Conservation (phyloP, 331 rosid species). For the Saraca asoca region DNA sequence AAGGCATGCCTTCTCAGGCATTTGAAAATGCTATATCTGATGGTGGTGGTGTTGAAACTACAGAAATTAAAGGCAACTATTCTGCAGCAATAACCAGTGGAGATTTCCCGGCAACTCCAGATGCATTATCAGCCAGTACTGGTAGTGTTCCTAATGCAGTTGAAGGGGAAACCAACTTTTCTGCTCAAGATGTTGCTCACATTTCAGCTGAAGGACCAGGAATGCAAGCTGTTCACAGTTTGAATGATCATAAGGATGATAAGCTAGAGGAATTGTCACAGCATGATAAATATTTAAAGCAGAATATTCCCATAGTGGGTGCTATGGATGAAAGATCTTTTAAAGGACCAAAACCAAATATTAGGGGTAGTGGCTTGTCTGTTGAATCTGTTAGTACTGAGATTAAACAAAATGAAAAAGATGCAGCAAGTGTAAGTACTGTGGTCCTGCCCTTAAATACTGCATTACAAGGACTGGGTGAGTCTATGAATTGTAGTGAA, state of each 20-base stretch:
- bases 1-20: slow-evolving; percentile 30
- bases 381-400: slow-evolving; percentile 28
- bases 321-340: slow-evolving; percentile 39
- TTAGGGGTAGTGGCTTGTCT: slow-evolving; percentile 25
- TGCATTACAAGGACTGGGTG: slow-evolving; percentile 36
- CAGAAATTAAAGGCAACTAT: slow-evolving; percentile 36
- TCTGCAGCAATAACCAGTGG: slow-evolving; percentile 31
- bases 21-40: slow-evolving; percentile 43
- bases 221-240: slow-evolving; percentile 31
- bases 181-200: slow-evolving; percentile 1
- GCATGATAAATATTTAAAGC: slow-evolving; percentile 36
- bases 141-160: slow-evolving; percentile 38
- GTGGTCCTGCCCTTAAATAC: slow-evolving; percentile 33
- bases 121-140: slow-evolving; percentile 32
- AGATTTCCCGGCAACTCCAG: slow-evolving; percentile 36
- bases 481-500: slow-evolving; percentile 36
- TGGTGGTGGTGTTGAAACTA: slow-evolving; percentile 43
- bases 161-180: slow-evolving; percentile 35
- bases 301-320: slow-evolving; percentile 27
- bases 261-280: slow-evolving; percentile 36
- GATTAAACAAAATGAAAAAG: slow-evolving; percentile 33
- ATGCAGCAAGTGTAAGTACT: slow-evolving; percentile 32
- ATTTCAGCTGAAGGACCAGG: slow-evolving; percentile 28
- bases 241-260: slow-evolving; percentile 28
- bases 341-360: slow-evolving; percentile 34